Evolutionary conservation across 441 rosid genomes (phyloP).

Genomic region (Erodium texanum): DNA sequence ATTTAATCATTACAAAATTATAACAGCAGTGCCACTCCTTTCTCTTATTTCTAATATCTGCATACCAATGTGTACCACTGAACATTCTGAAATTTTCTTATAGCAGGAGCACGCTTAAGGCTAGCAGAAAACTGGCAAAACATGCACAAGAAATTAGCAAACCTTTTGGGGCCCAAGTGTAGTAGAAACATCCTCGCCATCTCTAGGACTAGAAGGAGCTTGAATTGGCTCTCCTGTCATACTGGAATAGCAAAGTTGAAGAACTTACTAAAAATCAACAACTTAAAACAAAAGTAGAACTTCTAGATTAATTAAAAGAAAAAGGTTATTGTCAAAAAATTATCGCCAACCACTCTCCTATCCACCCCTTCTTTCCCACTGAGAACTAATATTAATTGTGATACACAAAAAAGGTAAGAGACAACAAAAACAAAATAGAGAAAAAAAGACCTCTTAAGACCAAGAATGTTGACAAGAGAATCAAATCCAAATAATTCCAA

Average conservation of each 20-base stretch:
- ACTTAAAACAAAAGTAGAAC: constrained; percentile 8
- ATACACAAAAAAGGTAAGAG: background rate
- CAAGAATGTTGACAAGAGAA: constrained; percentile 97
- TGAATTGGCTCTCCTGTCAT: constrained; percentile 80
- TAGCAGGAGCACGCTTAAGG: constrained; percentile 10
- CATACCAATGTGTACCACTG: background rate
- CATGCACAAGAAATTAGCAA: constrained; percentile 26
- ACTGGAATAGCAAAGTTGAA: constrained; percentile 41
- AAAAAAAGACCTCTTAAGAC: constrained; percentile 66
- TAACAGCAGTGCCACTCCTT: background rate
- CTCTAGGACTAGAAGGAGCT: constrained; percentile 81
- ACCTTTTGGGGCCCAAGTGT: constrained; percentile 50
- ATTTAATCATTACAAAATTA: background rate
- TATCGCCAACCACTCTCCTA: background rate
- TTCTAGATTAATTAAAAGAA: background rate
- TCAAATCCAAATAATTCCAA: constrained; percentile 97
- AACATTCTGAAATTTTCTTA: constrained; percentile 7
- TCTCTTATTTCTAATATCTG: constrained; percentile 2
- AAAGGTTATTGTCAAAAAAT: background rate
- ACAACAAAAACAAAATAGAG: too few species aligned
- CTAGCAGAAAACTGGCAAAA: too few species aligned
- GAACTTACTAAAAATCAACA: constrained; percentile 17
- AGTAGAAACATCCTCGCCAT: constrained; percentile 61
- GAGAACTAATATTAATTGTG: background rate
- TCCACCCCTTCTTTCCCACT: too few species aligned